Percentiles rank a stretch among this genome's conserved stretches.
phyloP scores from a whole-genome alignment of 805 yeast genomes.

The Teunomyces stri region DNA sequence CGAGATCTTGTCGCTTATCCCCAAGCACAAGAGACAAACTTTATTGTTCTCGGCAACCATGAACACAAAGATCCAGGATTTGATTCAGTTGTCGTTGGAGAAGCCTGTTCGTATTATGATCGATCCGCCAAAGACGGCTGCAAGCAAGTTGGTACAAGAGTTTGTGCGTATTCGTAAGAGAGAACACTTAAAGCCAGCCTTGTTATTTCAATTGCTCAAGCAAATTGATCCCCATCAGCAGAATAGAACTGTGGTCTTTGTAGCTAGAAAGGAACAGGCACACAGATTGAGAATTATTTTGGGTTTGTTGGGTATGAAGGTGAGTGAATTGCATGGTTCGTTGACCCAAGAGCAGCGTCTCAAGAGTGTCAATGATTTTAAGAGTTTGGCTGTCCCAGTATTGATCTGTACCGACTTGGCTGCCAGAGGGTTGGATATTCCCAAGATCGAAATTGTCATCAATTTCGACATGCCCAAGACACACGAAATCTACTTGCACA shows the following conservation, averaged over 20 bases:
- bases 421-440: slow-evolving; percentile 98
- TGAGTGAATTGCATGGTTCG: slow-evolving; percentile 80
- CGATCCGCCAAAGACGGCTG: slow-evolving; percentile 94
- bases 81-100: slow-evolving; percentile 82
- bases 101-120: slow-evolving; percentile 94
- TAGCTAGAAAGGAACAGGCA: slow-evolving; percentile 86
- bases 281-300: slow-evolving; percentile 76
- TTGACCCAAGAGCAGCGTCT: slow-evolving; percentile 92
- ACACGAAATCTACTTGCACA: slow-evolving; percentile 87
- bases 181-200: slow-evolving; percentile 79
- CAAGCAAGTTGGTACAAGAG: slow-evolving; percentile 86
- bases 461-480: slow-evolving; percentile 95
- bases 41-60: slow-evolving; percentile 95
- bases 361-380: slow-evolving; percentile 77
- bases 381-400: slow-evolving; percentile 77
- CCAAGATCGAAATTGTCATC: slow-evolving; percentile 91
- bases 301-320: slow-evolving; percentile 73
- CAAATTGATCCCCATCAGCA: slow-evolving; percentile 60
- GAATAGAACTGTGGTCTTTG: slow-evolving; percentile 83
- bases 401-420: slow-evolving; percentile 96
- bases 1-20: slow-evolving; percentile 83
- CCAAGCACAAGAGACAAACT: slow-evolving; percentile 85
- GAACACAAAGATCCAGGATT: slow-evolving; percentile 87
- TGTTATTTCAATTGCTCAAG: slow-evolving; percentile 68
- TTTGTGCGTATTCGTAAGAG: slow-evolving; percentile 93